These are phyloP conservation scores for Rhizophagus prolifer DNA, from an alignment of 192 early-diverging fungal species.

Conservation along the genomic window DNA sequence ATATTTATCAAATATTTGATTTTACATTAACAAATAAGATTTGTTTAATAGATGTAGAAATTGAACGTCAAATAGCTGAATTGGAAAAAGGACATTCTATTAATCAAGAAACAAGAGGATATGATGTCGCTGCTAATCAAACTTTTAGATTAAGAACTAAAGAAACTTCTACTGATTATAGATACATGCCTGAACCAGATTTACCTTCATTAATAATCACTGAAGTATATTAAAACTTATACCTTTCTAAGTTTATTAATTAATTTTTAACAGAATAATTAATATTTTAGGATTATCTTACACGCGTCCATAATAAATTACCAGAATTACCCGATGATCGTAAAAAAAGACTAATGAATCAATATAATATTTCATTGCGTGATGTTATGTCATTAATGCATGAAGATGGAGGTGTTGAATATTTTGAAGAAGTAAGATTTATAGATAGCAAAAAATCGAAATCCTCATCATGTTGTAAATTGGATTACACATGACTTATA, in stretches of 20 bases:
- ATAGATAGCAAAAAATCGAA: constrained; percentile 35
- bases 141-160: constrained; percentile 78
- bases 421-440: constrained; percentile 68
- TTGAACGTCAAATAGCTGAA: constrained; percentile 66
- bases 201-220: constrained; percentile 55
- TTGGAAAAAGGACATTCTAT: constrained; percentile 57
- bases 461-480: constrained; percentile 47
- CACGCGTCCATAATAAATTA: constrained; percentile 41
- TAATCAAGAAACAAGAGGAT: constrained; percentile 79
- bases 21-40: neutral
- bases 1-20: neutral
- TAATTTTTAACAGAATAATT: neutral
- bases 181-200: constrained; percentile 86
- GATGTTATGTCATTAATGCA: constrained; percentile 66
- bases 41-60: constrained; percentile 68
- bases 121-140: constrained; percentile 56
- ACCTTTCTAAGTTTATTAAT: neutral
- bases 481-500: constrained; percentile 62
- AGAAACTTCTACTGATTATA: constrained; percentile 85
- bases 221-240: constrained; percentile 28
- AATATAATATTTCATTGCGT: constrained; percentile 60
- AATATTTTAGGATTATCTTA: constrained; percentile 46
- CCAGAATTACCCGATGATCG: constrained; percentile 76
- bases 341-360: constrained; percentile 51
- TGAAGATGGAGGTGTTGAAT: constrained; percentile 70